Conservation (phyloP, 2,329 filamentous ascomycete species). For the Penicillium vulpinum region DNA sequence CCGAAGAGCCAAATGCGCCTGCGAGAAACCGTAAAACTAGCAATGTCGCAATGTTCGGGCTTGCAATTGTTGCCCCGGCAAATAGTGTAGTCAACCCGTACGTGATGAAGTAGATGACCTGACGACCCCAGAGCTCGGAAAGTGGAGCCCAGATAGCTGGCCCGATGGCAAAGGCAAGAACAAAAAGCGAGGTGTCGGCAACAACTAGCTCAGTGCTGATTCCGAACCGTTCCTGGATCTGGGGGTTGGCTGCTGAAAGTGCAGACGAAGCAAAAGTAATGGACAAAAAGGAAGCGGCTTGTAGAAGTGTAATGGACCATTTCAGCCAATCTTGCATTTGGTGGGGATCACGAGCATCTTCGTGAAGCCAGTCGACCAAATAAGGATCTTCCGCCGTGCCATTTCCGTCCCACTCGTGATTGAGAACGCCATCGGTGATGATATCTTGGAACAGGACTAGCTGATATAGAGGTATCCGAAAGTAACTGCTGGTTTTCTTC, state of each 20-base stretch:
- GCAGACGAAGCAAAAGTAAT: slow-evolving; percentile 5
- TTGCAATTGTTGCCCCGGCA: background rate
- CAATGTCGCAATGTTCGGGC: slow-evolving; percentile 40
- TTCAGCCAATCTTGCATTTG: slow-evolving; percentile 2
- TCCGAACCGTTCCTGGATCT: background rate
- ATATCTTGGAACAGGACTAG: slow-evolving; percentile 2
- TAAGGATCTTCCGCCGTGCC: slow-evolving; percentile 2
- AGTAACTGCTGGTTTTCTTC: background rate
- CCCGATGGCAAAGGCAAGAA: slow-evolving; percentile 7
- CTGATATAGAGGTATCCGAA: slow-evolving; percentile 3
- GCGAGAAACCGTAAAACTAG: slow-evolving; percentile 65
- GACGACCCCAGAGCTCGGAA: slow-evolving; percentile 2
- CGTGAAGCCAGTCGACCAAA: slow-evolving; percentile 1
- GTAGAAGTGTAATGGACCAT: slow-evolving; percentile 4
- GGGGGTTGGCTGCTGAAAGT: slow-evolving; percentile 1
- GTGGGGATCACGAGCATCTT: background rate
- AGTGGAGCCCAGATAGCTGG: slow-evolving; percentile 5
- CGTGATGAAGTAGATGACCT: slow-evolving; percentile 2
- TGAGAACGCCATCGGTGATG: slow-evolving; percentile 3
- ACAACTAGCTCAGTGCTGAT: background rate
- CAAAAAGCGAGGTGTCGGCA: background rate
- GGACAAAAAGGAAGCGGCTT: slow-evolving; percentile 2
- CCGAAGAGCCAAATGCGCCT: slow-evolving; percentile 59
- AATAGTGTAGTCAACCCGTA: background rate
- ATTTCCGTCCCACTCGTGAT: background rate